These are phyloP conservation scores for Plasmodium malariae DNA, from an alignment of 169 alveolate genomes.

Conservation along the genomic window DNA sequence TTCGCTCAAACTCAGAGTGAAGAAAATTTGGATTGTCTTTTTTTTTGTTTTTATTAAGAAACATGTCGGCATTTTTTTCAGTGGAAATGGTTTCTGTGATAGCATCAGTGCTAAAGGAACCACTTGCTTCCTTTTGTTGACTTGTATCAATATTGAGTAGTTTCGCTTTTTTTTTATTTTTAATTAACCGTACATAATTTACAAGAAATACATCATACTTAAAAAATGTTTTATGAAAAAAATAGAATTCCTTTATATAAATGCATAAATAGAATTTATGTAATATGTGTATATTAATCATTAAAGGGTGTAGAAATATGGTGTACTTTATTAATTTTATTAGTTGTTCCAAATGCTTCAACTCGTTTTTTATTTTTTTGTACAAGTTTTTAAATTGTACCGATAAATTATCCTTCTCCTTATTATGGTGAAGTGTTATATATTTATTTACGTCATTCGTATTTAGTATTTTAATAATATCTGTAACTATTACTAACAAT, in stretches of 20 bases:
- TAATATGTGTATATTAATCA: conserved; percentile 48
- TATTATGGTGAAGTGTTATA: conserved; percentile 56
- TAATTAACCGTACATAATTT: conserved; percentile 29
- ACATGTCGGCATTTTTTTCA: not conserved
- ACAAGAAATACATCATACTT: conserved; percentile 54
- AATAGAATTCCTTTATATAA: conserved; percentile 66
- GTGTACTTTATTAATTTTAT: conserved; percentile 36
- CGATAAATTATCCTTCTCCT: conserved; percentile 41
- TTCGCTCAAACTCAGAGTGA: too few relatives aligned
- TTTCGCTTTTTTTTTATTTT: conserved; percentile 48
- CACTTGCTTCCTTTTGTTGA: not conserved
- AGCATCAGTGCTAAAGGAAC: not conserved
- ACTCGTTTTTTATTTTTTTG: conserved; percentile 49
- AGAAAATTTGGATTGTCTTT: not conserved
- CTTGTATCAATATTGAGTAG: not conserved
- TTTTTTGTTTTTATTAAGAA: not conserved
- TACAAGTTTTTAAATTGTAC: conserved; percentile 63
- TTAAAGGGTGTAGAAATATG: conserved; percentile 61
- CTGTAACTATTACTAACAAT: conserved; percentile 45
- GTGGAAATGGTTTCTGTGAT: not conserved
- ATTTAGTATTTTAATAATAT: conserved; percentile 53
- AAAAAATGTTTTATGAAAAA: conserved; percentile 67
- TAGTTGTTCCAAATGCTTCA: conserved; percentile 13
- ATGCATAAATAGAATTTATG: conserved; percentile 55
- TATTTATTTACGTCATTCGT: conserved; percentile 68